Evolutionary conservation across 345 rosid species (phyloP).

Genomic region (Eucalyptus regnans): DNA sequence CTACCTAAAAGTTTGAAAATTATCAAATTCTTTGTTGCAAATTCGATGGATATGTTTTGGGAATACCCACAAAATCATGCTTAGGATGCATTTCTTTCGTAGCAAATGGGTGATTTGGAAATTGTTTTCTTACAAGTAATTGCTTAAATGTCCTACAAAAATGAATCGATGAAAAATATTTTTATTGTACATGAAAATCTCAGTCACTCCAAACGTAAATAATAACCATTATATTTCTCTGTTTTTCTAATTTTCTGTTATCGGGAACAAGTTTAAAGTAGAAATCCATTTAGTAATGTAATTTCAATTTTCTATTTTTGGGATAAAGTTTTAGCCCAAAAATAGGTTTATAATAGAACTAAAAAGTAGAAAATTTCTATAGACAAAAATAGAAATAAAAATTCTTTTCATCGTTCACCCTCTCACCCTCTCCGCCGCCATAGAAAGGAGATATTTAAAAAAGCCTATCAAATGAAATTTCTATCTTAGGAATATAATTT

Average conservation of each 20-base stretch:
- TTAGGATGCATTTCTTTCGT: not conserved
- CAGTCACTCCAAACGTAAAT: not conserved
- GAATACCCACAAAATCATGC: not conserved
- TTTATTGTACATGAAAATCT: not conserved
- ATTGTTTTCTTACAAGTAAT: not conserved
- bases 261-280: accelerated
- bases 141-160: not conserved
- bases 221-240: too few relatives aligned
- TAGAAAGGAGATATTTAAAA: too few relatives aligned
- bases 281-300: accelerated
- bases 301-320: too few relatives aligned
- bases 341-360: too few relatives aligned
- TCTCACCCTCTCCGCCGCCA: accelerated
- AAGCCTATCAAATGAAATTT: too few relatives aligned
- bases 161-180: not conserved
- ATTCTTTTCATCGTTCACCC: accelerated
- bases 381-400: accelerated
- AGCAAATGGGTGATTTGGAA: not conserved
- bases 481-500: accelerated
- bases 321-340: too few relatives aligned
- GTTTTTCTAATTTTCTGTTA: too few relatives aligned
- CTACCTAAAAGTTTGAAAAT: not conserved
- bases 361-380: too few relatives aligned
- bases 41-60: not conserved
- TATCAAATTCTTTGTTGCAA: not conserved